Evolutionary conservation across 1,284 basidiomycete species (phyloP).

Genomic region (Rhodotorula glutinis): DNA sequence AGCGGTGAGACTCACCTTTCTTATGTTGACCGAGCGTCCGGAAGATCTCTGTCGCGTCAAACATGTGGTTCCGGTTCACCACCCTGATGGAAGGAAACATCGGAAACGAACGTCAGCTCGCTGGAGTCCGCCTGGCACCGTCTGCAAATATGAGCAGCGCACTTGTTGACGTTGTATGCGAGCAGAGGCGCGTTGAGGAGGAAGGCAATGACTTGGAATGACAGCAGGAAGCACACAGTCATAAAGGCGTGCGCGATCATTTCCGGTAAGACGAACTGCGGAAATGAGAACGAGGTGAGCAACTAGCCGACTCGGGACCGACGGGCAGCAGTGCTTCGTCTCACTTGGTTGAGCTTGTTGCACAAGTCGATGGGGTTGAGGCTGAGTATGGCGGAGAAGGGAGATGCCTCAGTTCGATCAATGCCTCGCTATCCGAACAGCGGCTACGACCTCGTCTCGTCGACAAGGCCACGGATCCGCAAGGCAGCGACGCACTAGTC

Average conservation of each 20-base stretch:
- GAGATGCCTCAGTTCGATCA: too few relatives aligned
- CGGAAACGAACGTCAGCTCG: too few relatives aligned
- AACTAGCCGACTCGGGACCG: background rate
- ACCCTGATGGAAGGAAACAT: constrained; percentile 59
- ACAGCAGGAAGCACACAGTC: constrained; percentile 75
- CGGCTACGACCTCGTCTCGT: too few relatives aligned
- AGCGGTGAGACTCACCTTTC: constrained; percentile 56
- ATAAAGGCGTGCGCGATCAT: constrained; percentile 92
- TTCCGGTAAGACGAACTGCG: constrained; percentile 93
- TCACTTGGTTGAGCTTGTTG: constrained; percentile 97
- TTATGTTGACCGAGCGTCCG: constrained; percentile 90
- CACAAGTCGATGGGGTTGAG: constrained; percentile 99
- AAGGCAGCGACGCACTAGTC: constrained; percentile 25
- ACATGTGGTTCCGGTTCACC: constrained; percentile 92
- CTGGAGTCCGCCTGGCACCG: background rate
- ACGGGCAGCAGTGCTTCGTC: background rate
- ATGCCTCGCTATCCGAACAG: background rate
- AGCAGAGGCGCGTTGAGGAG: constrained; percentile 87
- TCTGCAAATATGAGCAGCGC: constrained; percentile 47
- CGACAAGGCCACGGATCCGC: background rate
- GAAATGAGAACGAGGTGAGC: background rate
- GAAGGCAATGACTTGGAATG: constrained; percentile 94
- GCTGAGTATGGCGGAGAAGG: constrained; percentile 57
- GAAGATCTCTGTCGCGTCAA: constrained; percentile 99
- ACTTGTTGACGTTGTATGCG: constrained; percentile 93